A percentile compares a stretch with the other conserved stretches of the same genome.
Conservation (phyloP, 805 yeast genomes). For the Hanseniaspora taiwanica region DNA sequence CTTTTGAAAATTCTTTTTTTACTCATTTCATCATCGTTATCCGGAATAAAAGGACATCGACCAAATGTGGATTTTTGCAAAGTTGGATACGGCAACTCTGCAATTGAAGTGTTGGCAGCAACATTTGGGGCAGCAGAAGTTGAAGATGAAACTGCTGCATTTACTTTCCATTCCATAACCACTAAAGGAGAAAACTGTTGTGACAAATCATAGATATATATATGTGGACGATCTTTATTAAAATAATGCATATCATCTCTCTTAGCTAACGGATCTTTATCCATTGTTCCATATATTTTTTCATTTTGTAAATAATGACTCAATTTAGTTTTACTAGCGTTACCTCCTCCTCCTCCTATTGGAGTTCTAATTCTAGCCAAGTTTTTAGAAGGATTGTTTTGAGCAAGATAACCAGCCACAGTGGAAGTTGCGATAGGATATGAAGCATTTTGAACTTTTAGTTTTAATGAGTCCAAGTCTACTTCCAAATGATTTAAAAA, state of each 20-base stretch:
- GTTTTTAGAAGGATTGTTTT: neutral
- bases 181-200: conserved; percentile 73
- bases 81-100: conserved; percentile 21
- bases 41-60: conserved; percentile 51
- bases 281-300: conserved; percentile 73
- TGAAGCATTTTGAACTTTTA: conserved; percentile 3
- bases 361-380: no score
- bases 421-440: conserved; percentile 3
- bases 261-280: conserved; percentile 74
- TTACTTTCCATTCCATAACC: conserved; percentile 69
- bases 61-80: conserved; percentile 34
- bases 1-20: conserved; percentile 20
- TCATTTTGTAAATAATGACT: conserved; percentile 69
- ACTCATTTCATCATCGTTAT: conserved; percentile 17
- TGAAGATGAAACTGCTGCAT: no score
- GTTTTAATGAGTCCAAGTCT: conserved; percentile 19
- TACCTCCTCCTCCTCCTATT: no score
- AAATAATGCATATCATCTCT: conserved; percentile 79
- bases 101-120: neutral
- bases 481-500: conserved; percentile 57
- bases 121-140: no score
- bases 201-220: conserved; percentile 68
- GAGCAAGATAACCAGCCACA: neutral
- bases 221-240: conserved; percentile 43
- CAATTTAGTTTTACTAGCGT: conserved; percentile 22